Evolutionary conservation across 805 yeast genomes (phyloP), one percentile per base, ranked within the genome.

Genomic region (Yamadazyma philogaea): DNA sequence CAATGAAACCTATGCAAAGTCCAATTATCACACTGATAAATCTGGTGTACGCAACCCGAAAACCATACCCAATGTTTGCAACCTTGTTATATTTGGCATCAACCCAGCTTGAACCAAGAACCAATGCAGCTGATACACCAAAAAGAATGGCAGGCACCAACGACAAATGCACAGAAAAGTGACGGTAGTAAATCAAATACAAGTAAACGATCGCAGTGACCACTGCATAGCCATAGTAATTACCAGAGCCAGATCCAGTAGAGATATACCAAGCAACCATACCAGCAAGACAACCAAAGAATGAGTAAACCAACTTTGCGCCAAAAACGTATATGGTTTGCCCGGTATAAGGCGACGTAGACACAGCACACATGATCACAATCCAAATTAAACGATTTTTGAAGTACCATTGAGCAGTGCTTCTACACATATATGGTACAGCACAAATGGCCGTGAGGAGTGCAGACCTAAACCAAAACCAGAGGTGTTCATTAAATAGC

Each of bases 241-340:
- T 65, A n/a, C 66, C 66, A 2, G 40, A 7, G 7, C 66, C 66
- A 35, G 40, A 44, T 2, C 70, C 70, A 17, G 60, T 44, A 2
- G 66, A 59, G 17, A 65, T 60, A 41, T 65, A 65, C 70, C 70
- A 64, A 0, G 56, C 56, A 6, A 61, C 56, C 54, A 60, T 46
- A 1, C 68, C 69, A 12, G 54, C 26, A 6, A 64, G 26, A 31
- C 60, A 55, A 1, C 69, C 69, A 44, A 55, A 50, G 38, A 63
- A 56, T 1, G 66, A 43, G 30, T 55, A 58, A 2, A 48, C 45
- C n/a, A 62, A 33, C 42, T 59, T 61, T 30, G 57, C 51, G 8
- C 50, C 19, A 34, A 52, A 56, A 16, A 49, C 48, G 41, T 61
- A 63, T 4, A 60, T 50, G 15, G 64, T 59, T 42, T 61, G 60